Evolutionary conservation across 306 rosid species (phyloP), one percentile per base, ranked within the genome.

Genomic region (Abrus pulchellus): DNA sequence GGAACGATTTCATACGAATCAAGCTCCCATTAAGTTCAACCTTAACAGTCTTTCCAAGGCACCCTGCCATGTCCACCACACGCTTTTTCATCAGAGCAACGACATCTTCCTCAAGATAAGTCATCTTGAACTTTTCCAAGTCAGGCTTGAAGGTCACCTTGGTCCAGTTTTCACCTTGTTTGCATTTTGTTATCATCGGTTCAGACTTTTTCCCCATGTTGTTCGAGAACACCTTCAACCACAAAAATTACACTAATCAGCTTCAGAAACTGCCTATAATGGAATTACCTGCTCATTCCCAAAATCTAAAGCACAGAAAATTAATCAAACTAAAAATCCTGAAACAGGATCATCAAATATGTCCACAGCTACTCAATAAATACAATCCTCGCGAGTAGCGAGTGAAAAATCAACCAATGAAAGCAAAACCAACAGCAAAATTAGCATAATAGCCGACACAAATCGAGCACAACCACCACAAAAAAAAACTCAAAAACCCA

Each of bases 31-130:
- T 90, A 34, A 95, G 87, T 79, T 95, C 99, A 38, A 95, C 99
- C 83, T 93, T 95, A 48, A 95, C 99, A 3, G 90, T 60, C 80
- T 91, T 93, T 68, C 99, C 99, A 38, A 95, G 94, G 79, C 98
- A 95, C 1, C 99, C 99, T 4, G 99, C 99, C 90, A 95, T 54
- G 82, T 95, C 99, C 70, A 95, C 5, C 5, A 95, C 99, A 74
- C 99, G 73, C 86, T 95, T 95, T 66, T 91, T 91, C 99, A 95
- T 95, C 73, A 95, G 80, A 14, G 96, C 97, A 54, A 95, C 98
- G 30, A 93, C 99, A 27, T 95, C 99, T 6, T 95, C 97, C 74
- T 95, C 99, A 45, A 95, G 92, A 79, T 93, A 87, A 4, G 87
- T 70, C 99, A 93, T 95, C 70, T 88, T 83, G 56, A 95, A 95